Base-by-base conservation (phyloP, 2,329 filamentous ascomycete genomes). In the Aureobasidium namibiae region DNA sequence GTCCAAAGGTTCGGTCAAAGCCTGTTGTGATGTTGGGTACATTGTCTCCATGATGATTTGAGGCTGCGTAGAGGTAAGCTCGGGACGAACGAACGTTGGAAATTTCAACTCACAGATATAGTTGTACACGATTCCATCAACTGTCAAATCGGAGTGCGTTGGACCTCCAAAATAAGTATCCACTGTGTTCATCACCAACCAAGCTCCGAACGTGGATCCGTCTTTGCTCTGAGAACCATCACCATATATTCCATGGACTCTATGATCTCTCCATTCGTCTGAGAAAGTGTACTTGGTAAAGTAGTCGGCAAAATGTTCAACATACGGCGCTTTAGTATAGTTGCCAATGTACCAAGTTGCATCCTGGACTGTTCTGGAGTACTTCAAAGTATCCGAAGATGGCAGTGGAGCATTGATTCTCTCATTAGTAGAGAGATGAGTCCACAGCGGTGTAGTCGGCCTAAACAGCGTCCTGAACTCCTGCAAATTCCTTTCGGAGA, bases 251-350 rank as follows among this genome's bases (percentile, higher is more conserved):
- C 82, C 83, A 64, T 85, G 82, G 2, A 80, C 82, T 38, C 76
- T 75, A 60, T 84, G 80, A 46, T 83, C 76, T 50, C 82, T 74
- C 81, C 82, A 85, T 1, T 75, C 75, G 60, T 82, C 80, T 4
- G 77, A 75, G 61, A 86, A 85, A 0, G 80, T 85, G 65, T 86
- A 86, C 67, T 87, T 87, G 23, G 83, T 86, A 65, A 85, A 87
- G 68, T 85, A 86, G 46, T 85, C 80, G 1, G 80, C 75, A 59
- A 81, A 77, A 46, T 82, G 72, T 38, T 77, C 68, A 0, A 82
- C 80, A 64, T 86, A 86, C 0, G 79, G 73, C 18, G 78, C 67
- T 16, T 78, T 66, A 0, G 78, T 77, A 0, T 78, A 78, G 48
- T 80, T 80, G 26, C 80, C 79, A 14, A 86, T 67, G 48, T 82